These are phyloP conservation scores for Ogataea methylovora DNA, from an alignment of 805 yeast species.

Conservation along the genomic window DNA sequence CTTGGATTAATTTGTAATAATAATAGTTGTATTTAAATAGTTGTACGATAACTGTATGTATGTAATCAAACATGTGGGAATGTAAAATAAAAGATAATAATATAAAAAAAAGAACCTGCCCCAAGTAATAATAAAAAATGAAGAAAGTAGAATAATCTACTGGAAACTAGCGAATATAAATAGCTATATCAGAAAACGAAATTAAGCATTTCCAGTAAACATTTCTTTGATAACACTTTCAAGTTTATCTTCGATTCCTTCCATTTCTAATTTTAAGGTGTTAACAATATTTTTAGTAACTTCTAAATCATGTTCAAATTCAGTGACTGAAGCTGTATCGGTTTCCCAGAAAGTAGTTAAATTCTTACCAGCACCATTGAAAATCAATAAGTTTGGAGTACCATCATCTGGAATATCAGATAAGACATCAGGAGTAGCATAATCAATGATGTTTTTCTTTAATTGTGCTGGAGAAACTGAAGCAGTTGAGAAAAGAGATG, in stretches of 20 bases:
- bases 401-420: constrained; percentile 58
- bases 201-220: no score
- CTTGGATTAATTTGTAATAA: no score
- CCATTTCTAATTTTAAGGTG: constrained; percentile 13
- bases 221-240: no score
- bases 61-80: no score
- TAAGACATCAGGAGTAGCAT: constrained; percentile 53
- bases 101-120: no score
- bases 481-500: constrained; percentile 54
- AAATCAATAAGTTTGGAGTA: constrained; percentile 74
- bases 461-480: constrained; percentile 63
- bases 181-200: no score
- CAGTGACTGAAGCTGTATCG: neutral
- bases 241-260: constrained; percentile 14
- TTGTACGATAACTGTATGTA: no score
- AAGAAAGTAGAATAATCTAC: no score
- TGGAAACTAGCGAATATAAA: no score
- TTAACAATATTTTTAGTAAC: constrained; percentile 15
- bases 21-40: no score
- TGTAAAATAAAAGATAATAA: no score
- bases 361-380: constrained; percentile 77
- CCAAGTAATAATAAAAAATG: no score
- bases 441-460: constrained; percentile 68
- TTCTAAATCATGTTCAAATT: constrained; percentile 11
- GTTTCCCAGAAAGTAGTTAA: constrained; percentile 54